Evolutionary conservation across 805 yeast genomes (phyloP), one percentile per base, ranked within the genome.

Genomic region (Torulaspora maleeae): DNA sequence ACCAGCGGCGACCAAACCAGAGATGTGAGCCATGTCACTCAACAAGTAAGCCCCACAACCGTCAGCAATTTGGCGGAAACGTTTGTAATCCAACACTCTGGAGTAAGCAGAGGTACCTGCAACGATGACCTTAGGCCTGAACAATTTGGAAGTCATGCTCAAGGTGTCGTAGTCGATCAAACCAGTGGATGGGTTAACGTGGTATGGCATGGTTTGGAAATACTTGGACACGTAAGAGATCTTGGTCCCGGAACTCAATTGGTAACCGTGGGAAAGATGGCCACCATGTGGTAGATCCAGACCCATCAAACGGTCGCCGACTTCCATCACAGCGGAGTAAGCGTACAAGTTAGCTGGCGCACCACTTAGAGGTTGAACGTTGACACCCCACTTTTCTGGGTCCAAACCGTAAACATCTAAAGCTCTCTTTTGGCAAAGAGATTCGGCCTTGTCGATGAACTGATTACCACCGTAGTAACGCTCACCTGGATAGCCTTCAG

Each of bases 61-160:
- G 70, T 88, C 91, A 39, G 97, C 93, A 55, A 91, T 91, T 68
- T 82, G 79, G 62, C 84, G 81, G 88, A 91, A 87, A 72, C 86
- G 81, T 66, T 78, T 78, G 76, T 90, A 91, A 71, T 91, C 97
- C 56, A 91, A 82, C 49, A 84, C 73, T 68, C 98, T 80, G 52
- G 93, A 83, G 70, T 91, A 91, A 42, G 99, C 98, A 44, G 96
- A 88, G 47, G 99, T 86, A 66, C 99, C 99, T 34, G 98, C 98
- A 57, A 91, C 95, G 48, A 91, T 76, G 51, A 90, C 79, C 74
- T 90, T 90, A 53, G 99, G 99, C 74, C 97, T 85, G 79, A 82
- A 91, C 58, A 91, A 75, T 45, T 77, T 68, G 36, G 96, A 93
- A 46, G 84, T 86, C 67, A 80, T 78, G 67, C 80, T 91, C 61